Base-by-base conservation (phyloP, 305 asterid species). In the Andrographis paniculata region DNA sequence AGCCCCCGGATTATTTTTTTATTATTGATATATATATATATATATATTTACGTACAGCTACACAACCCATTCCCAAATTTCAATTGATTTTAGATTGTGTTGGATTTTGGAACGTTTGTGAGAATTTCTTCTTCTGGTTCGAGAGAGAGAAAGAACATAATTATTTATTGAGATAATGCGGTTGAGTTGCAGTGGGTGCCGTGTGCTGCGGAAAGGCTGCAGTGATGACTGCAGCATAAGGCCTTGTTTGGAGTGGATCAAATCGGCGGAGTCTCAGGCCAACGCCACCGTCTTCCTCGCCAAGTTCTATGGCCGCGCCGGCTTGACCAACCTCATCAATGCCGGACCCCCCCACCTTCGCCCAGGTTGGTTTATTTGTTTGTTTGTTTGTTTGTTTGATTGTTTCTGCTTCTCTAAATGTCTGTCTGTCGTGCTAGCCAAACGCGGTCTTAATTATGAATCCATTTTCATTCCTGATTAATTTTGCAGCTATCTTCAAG, bases 291-390 rank as follows among this genome's bases (percentile, higher is more conserved):
- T 76, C 5, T 79, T 82, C 53, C 87, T 77, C 28, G 87, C 94
- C 47, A 82, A 82, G 53, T 82, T 82, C 63, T 82, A 76, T 46
- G 94, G 94, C 74, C 79, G 94, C 13, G 84, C 94, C 24, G 91
- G 82, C 19, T 87, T 82, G 40, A 56, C 76, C 68, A 76, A 85
- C 22, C 77, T 82, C 58, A 82, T 82, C 45, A 71, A 84, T 39
- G 60, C 77, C 17, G 88, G 78, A 16, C 53, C 82, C 14, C 44
- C 62, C 9, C 57, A 82, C 8, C 83, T 78, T 60, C 38, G 85
- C 47, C 80, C 85, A 7, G 82, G 93, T 78, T 58, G 1, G 11
- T 2, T 23, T 1, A 6, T 19, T 1, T 31, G 31, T 9, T 15
- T 1, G n/a, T n/a, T n/a, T n/a, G n/a, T n/a, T n/a, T n/a, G n/a